Conservation (phyloP, 352 stramenopile species). For the Pythium oligandrum region DNA sequence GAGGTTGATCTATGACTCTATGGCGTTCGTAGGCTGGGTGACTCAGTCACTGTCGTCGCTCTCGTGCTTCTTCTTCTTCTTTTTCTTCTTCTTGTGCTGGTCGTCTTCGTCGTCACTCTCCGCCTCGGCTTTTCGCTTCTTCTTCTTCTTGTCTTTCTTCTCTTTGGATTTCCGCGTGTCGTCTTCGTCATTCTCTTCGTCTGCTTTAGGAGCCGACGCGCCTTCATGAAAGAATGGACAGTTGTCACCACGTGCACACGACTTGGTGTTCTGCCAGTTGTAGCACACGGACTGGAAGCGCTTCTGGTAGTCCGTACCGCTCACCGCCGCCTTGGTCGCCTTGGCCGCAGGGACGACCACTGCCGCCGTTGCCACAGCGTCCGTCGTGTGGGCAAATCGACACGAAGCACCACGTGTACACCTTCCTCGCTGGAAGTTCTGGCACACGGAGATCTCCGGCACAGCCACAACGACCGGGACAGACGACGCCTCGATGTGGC, state of each 20-base stretch:
- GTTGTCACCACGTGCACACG: constrained; percentile 20
- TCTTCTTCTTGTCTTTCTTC: constrained; percentile 7
- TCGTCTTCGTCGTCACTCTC: constrained; percentile 5
- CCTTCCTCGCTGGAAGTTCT: constrained; percentile 22
- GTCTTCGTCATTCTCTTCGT: constrained; percentile 1
- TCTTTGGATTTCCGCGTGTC: background rate
- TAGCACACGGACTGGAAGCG: constrained; percentile 33
- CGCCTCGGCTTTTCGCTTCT: constrained; percentile 1
- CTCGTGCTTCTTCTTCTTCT: constrained; percentile 7
- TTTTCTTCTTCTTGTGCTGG: constrained; percentile 1
- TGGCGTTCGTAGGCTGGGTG: background rate
- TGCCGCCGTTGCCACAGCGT: background rate
- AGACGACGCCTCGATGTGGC: constrained; percentile 2
- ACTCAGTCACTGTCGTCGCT: constrained; percentile 5
- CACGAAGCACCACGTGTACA: constrained; percentile 22
- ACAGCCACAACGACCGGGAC: constrained; percentile 1
- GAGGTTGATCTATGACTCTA: too few relatives aligned
- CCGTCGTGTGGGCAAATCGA: constrained; percentile 23
- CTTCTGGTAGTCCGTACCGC: constrained; percentile 27
- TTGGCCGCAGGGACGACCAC: background rate
- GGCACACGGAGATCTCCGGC: constrained; percentile 21
- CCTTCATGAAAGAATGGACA: constrained; percentile 28
- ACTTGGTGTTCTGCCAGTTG: constrained; percentile 28
- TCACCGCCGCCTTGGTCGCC: background rate
- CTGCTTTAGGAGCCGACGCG: background rate